phyloP scores from a whole-genome alignment of 257 asterid species.

The Salvia splendens region DNA sequence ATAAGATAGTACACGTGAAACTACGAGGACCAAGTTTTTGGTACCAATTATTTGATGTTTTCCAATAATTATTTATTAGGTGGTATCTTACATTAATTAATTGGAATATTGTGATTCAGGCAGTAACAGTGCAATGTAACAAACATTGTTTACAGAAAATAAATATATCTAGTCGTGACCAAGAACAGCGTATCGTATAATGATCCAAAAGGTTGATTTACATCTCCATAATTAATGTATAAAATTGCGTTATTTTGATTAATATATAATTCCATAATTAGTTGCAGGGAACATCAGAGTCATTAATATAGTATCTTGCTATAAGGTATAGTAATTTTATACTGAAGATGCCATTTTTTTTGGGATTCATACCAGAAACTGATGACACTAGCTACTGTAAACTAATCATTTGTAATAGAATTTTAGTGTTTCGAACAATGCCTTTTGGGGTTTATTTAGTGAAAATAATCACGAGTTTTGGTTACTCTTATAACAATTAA shows the following conservation, averaged over 20 bases:
- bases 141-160: constrained; percentile 23
- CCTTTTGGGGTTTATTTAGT: background rate
- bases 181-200: constrained; percentile 49
- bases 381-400: background rate
- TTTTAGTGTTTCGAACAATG: too few species aligned
- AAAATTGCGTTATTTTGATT: constrained; percentile 14
- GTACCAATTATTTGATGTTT: constrained; percentile 32
- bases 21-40: constrained; percentile 51
- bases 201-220: constrained; percentile 51
- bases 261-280: background rate
- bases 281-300: constrained; percentile 7
- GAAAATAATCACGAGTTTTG: background rate
- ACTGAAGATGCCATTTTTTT: background rate
- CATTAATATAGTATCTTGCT: constrained; percentile 11
- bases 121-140: constrained; percentile 41
- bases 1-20: constrained; percentile 51
- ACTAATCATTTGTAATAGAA: background rate
- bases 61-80: constrained; percentile 17
- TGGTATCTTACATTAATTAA: constrained; percentile 17
- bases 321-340: background rate
- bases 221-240: constrained; percentile 37
- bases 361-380: background rate
- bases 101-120: constrained; percentile 27
- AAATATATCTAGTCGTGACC: constrained; percentile 30
- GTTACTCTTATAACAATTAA: background rate